Evolutionary conservation across 2,329 filamentous ascomycete species (phyloP).

Genomic region (Nannizziopsis barbatae): DNA sequence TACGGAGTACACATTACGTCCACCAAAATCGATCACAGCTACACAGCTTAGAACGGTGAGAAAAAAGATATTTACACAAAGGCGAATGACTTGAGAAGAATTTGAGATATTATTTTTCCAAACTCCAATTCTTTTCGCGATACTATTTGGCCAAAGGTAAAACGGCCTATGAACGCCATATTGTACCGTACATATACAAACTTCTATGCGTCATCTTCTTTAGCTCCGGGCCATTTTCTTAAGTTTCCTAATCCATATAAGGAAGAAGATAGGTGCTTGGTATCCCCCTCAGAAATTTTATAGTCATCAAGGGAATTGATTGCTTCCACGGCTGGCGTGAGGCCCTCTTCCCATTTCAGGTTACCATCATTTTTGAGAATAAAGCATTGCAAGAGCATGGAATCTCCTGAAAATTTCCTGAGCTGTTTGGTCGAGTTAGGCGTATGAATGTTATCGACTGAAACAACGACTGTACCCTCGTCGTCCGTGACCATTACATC

Average conservation of each 20-base stretch:
- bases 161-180: no score
- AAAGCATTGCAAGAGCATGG: slow-evolving; percentile 26
- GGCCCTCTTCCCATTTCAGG: slow-evolving; percentile 21
- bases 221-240: slow-evolving; percentile 25
- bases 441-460: slow-evolving; percentile 45
- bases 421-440: slow-evolving; percentile 39
- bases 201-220: slow-evolving; percentile 19
- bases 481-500: slow-evolving; percentile 36
- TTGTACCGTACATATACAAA: no score
- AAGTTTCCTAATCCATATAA: slow-evolving; percentile 33
- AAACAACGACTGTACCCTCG: slow-evolving; percentile 34
- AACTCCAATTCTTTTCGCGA: no score
- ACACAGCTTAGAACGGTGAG: no score
- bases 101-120: no score
- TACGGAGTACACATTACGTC: no score
- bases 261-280: slow-evolving; percentile 21
- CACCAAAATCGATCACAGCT: no score
- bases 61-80: no score
- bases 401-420: slow-evolving; percentile 18
- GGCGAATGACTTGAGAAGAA: no score
- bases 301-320: slow-evolving; percentile 26
- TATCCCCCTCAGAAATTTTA: slow-evolving; percentile 18
- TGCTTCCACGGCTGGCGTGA: slow-evolving; percentile 16
- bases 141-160: no score
- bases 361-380: slow-evolving; percentile 17